Evolutionary conservation across 805 yeast genomes (phyloP).

Genomic region (Starmerella scarabaei): DNA sequence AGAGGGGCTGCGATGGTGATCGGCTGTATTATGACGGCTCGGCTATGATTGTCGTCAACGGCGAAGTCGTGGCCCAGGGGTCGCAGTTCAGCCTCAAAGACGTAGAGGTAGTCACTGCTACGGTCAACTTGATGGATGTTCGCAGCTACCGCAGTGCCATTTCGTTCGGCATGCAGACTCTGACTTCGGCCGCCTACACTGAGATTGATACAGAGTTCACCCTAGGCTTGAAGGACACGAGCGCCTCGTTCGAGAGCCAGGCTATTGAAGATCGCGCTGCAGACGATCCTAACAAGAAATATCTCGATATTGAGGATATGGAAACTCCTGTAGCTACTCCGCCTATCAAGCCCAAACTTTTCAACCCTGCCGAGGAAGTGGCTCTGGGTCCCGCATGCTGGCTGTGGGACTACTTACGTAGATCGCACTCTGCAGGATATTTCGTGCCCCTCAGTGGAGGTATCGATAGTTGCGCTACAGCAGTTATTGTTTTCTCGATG

Average conservation of each 20-base stretch:
- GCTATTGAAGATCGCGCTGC: not conserved
- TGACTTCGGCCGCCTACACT: constrained; percentile 14
- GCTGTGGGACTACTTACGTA: constrained; percentile 95
- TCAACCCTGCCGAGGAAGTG: constrained; percentile 86
- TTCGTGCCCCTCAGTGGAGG: constrained; percentile 95
- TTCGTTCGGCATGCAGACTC: constrained; percentile 63
- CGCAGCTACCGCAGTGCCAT: constrained; percentile 60
- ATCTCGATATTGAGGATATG: constrained; percentile 4
- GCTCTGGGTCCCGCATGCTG: constrained; percentile 99
- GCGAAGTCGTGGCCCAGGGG: constrained; percentile 84
- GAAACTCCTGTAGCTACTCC: constrained; percentile 36
- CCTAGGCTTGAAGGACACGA: not conserved
- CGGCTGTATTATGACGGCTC: constrained; percentile 94
- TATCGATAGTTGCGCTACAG: constrained; percentile 95
- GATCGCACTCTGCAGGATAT: constrained; percentile 82
- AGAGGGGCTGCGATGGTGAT: constrained; percentile 97
- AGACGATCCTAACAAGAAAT: constrained; percentile 4
- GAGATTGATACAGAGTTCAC: constrained; percentile 15
- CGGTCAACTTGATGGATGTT: constrained; percentile 85
- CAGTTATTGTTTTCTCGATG: constrained; percentile 89
- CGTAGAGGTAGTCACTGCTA: constrained; percentile 92
- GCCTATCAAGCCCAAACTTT: constrained; percentile 43
- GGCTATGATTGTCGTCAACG: constrained; percentile 87
- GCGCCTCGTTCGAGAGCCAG: not conserved
- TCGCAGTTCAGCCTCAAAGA: constrained; percentile 79